A percentile compares a stretch with the other conserved stretches of the same genome.
These are phyloP conservation scores for Quercus suber DNA, from an alignment of 306 rosid genomes.

Conservation along the genomic window DNA sequence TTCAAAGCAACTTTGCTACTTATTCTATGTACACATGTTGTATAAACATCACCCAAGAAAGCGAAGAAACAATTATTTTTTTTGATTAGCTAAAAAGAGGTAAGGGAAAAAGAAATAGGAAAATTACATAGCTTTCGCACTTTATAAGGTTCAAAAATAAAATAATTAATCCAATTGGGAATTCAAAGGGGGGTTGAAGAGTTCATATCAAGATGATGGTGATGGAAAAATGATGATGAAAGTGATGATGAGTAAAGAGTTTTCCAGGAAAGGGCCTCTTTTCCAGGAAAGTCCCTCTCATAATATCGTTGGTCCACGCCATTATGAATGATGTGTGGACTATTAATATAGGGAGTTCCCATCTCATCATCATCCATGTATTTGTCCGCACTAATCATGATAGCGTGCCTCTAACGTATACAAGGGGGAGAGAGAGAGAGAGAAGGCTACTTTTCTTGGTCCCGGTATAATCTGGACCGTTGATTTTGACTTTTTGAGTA, in stretches of 20 bases:
- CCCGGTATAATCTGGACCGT: slow-evolving; percentile 7
- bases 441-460: too few relatives aligned
- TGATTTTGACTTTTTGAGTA: neutral
- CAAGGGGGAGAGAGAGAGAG: neutral
- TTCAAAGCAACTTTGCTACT: slow-evolving; percentile 27
- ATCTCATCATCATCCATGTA: slow-evolving; percentile 26
- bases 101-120: neutral
- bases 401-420: slow-evolving; percentile 44
- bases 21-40: neutral
- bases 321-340: slow-evolving; percentile 48
- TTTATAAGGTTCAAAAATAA: slow-evolving; percentile 15
- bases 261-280: slow-evolving; percentile 73
- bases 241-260: slow-evolving; percentile 41
- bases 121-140: slow-evolving; percentile 26
- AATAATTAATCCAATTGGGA: slow-evolving; percentile 20
- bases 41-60: neutral
- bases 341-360: slow-evolving; percentile 22
- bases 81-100: neutral
- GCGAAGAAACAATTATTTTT: neutral
- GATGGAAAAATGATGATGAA: slow-evolving; percentile 49
- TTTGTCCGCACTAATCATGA: slow-evolving; percentile 37
- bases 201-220: slow-evolving; percentile 31
- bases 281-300: slow-evolving; percentile 53
- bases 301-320: slow-evolving; percentile 56
- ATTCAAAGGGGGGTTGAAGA: slow-evolving; percentile 28